These are phyloP conservation scores for Prunus padus DNA, from an alignment of 306 rosid genomes.

Conservation along the genomic window DNA sequence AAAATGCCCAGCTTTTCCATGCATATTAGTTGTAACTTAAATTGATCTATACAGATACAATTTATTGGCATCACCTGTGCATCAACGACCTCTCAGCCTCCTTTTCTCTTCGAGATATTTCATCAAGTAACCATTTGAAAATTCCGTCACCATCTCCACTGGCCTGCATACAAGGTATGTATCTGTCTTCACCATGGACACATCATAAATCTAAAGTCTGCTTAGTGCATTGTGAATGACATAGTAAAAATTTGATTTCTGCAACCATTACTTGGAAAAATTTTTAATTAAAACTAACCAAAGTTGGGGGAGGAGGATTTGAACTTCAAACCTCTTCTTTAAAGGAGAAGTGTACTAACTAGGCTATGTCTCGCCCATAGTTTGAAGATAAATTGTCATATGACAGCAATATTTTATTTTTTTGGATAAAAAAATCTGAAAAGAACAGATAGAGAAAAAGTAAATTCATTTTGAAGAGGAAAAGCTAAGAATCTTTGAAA, in stretches of 20 bases:
- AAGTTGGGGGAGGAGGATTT: not conserved
- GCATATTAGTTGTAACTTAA: constrained; percentile 4
- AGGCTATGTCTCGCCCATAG: not conserved
- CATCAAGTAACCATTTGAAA: constrained; percentile 34
- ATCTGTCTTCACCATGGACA: constrained; percentile 1
- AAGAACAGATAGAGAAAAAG: not conserved
- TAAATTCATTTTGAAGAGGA: not conserved
- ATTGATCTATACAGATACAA: not conserved
- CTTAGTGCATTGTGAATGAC: not conserved
- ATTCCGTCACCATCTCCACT: not conserved
- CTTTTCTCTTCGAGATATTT: constrained; percentile 35
- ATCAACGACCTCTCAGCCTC: constrained; percentile 43
- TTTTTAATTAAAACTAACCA: not conserved
- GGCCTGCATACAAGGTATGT: constrained; percentile 12
- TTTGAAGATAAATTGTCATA: not conserved
- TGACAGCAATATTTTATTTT: not conserved
- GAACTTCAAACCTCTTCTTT: not conserved
- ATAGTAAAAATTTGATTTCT: not conserved
- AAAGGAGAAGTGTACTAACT: not conserved
- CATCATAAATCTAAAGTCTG: not conserved
- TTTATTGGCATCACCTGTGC: constrained; percentile 36
- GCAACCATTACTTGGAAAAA: not conserved
- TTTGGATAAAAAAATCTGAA: not conserved
- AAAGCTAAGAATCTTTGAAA: not conserved
- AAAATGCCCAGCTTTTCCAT: not conserved